These are phyloP conservation scores for Fagopyrum esculentum DNA, from an alignment of 148 eudicot genomes.

Conservation along the genomic window DNA sequence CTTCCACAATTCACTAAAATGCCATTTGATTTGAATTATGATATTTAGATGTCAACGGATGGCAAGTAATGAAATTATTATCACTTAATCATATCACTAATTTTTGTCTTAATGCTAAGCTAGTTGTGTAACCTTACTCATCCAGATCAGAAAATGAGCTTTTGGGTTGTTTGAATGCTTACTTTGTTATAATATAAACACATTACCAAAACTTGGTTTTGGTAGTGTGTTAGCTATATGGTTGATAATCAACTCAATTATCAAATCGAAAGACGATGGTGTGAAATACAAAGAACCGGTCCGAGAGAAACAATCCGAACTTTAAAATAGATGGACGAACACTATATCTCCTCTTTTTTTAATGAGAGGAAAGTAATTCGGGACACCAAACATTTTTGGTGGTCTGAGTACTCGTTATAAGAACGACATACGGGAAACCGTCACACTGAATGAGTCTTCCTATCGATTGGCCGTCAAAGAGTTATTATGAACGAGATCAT, in stretches of 20 bases:
- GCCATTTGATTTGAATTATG: neutral
- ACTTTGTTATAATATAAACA: neutral
- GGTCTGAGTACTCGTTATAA: too few relatives aligned
- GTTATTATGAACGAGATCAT: too few relatives aligned
- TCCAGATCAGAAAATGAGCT: neutral
- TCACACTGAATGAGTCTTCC: too few relatives aligned
- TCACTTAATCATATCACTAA: neutral
- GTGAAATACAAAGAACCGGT: too few relatives aligned
- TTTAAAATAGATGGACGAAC: too few relatives aligned
- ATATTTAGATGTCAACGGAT: slow-evolving; percentile 1
- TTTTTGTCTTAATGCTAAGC: slow-evolving; percentile 9
- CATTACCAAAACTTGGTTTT: neutral
- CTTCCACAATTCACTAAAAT: neutral
- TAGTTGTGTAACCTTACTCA: neutral
- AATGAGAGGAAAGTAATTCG: too few relatives aligned
- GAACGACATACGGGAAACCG: too few relatives aligned
- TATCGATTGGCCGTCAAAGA: too few relatives aligned
- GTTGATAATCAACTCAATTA: neutral
- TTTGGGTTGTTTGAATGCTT: neutral
- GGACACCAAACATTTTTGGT: too few relatives aligned
- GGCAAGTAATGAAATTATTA: slow-evolving; percentile 1
- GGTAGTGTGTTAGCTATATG: neutral
- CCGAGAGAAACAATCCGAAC: too few relatives aligned
- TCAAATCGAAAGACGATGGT: neutral
- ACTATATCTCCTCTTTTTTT: too few relatives aligned